These are phyloP conservation scores for Lagerstroemia speciosa DNA, from an alignment of 345 rosid species.

Conservation along the genomic window DNA sequence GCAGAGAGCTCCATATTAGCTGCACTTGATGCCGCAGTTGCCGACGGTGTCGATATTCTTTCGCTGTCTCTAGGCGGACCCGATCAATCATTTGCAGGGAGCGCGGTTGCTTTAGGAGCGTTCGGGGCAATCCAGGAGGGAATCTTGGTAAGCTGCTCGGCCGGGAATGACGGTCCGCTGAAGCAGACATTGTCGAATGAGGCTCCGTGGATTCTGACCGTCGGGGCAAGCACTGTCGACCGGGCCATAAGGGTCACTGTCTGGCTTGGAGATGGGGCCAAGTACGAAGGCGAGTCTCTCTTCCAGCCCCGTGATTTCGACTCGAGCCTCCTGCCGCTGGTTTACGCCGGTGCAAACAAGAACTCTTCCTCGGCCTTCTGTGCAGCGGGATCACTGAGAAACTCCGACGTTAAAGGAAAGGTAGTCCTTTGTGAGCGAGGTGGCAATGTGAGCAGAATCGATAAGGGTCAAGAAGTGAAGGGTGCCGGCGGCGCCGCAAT, in stretches of 20 bases:
- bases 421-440: conserved; percentile 4
- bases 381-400: neutral
- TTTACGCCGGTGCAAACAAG: conserved; percentile 6
- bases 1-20: neutral
- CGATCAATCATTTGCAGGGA: neutral
- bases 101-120: neutral
- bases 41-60: conserved; percentile 2
- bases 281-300: conserved; percentile 11
- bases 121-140: conserved; percentile 13
- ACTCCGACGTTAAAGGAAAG: neutral
- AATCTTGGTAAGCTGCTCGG: conserved; percentile 7
- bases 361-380: neutral
- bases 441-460: neutral
- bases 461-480: neutral
- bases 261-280: conserved; percentile 7
- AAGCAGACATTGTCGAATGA: neutral
- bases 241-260: conserved; percentile 5
- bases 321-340: conserved; percentile 3
- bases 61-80: conserved; percentile 1
- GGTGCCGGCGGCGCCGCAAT: conserved; percentile 6
- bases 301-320: conserved; percentile 5
- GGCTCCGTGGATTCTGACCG: conserved; percentile 18
- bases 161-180: neutral
- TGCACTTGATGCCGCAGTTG: neutral
- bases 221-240: conserved; percentile 13